These are phyloP conservation scores for Hebeloma cylindrosporum DNA, from an alignment of 768 basidiomycete species.

Conservation along the genomic window DNA sequence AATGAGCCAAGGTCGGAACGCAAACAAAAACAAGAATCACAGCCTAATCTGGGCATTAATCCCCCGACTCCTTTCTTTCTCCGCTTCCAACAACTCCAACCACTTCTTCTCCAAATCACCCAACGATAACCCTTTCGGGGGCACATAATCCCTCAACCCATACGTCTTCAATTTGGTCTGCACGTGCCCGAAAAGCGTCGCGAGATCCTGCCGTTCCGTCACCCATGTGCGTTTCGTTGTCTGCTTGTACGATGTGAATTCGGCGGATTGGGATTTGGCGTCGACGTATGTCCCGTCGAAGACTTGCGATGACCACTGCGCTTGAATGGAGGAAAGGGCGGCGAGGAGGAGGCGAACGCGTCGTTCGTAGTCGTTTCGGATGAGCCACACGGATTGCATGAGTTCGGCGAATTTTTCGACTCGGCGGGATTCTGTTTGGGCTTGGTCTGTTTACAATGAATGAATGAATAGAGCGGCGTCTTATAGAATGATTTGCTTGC, in stretches of 20 bases:
- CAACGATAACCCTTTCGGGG: slow-evolving; percentile 66
- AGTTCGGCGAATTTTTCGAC: slow-evolving; percentile 96
- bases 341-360: slow-evolving; percentile 73
- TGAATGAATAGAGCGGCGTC: slow-evolving; percentile 7
- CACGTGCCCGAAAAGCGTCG: slow-evolving; percentile 87
- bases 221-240: slow-evolving; percentile 87
- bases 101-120: slow-evolving; percentile 78
- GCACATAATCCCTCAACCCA: slow-evolving; percentile 79
- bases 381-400: slow-evolving; percentile 89
- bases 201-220: slow-evolving; percentile 84
- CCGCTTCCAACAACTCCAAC: slow-evolving; percentile 68
- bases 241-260: slow-evolving; percentile 80
- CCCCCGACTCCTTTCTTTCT: slow-evolving; percentile 71
- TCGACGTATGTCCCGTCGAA: slow-evolving; percentile 79
- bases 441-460: slow-evolving; percentile 64
- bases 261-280: slow-evolving; percentile 72
- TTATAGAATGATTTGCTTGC: slow-evolving; percentile 41
- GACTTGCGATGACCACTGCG: slow-evolving; percentile 62
- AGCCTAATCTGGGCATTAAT: slow-evolving; percentile 90
- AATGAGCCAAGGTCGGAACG: not conserved
- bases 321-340: slow-evolving; percentile 65
- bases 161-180: slow-evolving; percentile 94
- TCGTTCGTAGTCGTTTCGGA: slow-evolving; percentile 89
- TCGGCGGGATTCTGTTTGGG: slow-evolving; percentile 89
- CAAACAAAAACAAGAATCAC: slow-evolving; percentile 42